Evolutionary conservation across 495 filamentous ascomycete species (phyloP).

Genomic region (Immersiella caudata): DNA sequence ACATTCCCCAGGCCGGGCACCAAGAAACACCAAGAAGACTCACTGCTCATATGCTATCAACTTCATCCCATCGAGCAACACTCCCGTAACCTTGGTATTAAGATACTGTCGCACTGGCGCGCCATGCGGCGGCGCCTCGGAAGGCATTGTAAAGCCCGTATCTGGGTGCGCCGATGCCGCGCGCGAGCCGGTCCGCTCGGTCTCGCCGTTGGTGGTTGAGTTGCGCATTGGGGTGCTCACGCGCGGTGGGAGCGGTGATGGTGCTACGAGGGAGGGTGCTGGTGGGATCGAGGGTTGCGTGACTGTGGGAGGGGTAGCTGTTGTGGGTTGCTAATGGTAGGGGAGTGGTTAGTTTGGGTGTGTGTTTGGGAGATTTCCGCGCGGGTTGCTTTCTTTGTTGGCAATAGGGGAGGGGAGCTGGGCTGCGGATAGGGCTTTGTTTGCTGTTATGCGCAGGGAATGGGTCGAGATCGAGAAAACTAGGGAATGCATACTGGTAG

Average conservation of each 20-base stretch:
- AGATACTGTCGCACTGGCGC: conserved; percentile 86
- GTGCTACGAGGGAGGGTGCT: conserved; percentile 29
- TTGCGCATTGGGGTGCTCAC: conserved; percentile 44
- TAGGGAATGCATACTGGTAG: not conserved
- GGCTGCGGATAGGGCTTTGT: no score
- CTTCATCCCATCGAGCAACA: conserved; percentile 92
- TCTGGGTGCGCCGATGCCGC: conserved; percentile 59
- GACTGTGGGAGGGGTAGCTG: conserved; percentile 11
- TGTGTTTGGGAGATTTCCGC: not conserved
- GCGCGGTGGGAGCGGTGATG: conserved; percentile 46
- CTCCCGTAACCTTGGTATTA: conserved; percentile 83
- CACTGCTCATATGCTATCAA: conserved; percentile 79
- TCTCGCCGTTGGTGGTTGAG: conserved; percentile 24
- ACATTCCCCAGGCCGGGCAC: not conserved
- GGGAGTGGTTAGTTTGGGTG: not conserved
- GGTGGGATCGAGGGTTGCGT: conserved; percentile 23
- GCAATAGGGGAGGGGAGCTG: no score
- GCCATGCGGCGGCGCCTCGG: conserved; percentile 67
- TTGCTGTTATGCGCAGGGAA: no score
- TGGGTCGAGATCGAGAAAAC: not conserved
- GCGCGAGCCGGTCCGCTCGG: conserved; percentile 37
- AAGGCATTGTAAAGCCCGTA: conserved; percentile 51
- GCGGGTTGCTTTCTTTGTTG: no score
- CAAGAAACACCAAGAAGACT: conserved; percentile 38
- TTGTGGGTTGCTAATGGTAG: conserved; percentile 8